phyloP scores from a whole-genome alignment of 345 rosid genomes.

The Balakata baccata region DNA sequence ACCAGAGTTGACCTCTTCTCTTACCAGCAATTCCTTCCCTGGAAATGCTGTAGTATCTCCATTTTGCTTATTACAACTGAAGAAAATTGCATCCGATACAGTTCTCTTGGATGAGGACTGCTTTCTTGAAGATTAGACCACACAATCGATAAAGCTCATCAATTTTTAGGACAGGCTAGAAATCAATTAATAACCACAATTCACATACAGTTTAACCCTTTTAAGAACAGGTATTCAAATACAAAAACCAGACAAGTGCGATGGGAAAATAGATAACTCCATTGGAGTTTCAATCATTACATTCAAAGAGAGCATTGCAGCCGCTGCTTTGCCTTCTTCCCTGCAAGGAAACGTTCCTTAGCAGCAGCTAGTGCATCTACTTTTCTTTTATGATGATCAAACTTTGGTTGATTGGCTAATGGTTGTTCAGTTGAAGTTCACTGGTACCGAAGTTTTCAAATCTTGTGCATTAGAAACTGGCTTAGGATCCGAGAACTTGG shows the following conservation, averaged over 20 bases:
- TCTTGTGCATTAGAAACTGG: slow-evolving; percentile 22
- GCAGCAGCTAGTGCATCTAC: slow-evolving; percentile 74
- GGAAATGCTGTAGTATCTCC: no score
- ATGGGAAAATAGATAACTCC: background rate
- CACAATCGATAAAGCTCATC: background rate
- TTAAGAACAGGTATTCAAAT: background rate
- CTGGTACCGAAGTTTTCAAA: slow-evolving; percentile 29
- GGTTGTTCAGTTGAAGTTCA: slow-evolving; percentile 32
- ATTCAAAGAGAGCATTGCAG: slow-evolving; percentile 3
- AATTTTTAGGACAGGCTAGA: background rate
- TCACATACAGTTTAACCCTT: background rate
- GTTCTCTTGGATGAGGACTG: no score
- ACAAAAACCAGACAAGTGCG: background rate
- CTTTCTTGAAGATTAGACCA: background rate
- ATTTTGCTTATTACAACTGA: no score
- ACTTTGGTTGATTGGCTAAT: slow-evolving; percentile 36
- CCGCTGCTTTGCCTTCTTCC: slow-evolving; percentile 64
- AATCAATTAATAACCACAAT: background rate
- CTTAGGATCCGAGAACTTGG: slow-evolving; percentile 33
- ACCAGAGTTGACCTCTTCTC: background rate
- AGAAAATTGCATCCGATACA: no score
- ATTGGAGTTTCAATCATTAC: background rate
- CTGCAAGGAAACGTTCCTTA: slow-evolving; percentile 67
- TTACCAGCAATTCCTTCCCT: no score
- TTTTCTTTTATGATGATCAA: slow-evolving; percentile 57